Evolutionary conservation across 805 yeast genomes (phyloP).

Genomic region (Clavispora carvajalis): DNA sequence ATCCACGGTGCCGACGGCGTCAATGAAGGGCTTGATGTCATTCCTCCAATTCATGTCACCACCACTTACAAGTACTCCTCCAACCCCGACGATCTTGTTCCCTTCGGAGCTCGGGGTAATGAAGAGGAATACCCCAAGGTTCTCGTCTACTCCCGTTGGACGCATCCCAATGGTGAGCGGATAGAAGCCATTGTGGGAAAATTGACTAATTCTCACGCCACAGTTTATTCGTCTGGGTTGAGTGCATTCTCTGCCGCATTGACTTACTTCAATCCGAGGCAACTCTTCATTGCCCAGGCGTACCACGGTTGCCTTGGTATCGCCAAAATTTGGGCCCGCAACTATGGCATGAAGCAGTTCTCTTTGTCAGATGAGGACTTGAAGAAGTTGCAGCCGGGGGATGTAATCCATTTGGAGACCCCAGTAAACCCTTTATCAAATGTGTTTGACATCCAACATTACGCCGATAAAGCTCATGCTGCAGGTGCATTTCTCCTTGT

Average conservation of each 20-base stretch:
- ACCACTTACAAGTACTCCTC: constrained; percentile 69
- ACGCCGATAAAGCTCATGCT: constrained; percentile 67
- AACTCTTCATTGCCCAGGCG: constrained; percentile 68
- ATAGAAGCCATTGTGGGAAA: constrained; percentile 61
- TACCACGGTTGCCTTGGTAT: constrained; percentile 84
- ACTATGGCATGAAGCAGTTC: constrained; percentile 50
- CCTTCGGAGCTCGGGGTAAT: constrained; percentile 22
- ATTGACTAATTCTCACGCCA: constrained; percentile 59
- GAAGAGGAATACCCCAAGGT: constrained; percentile 8
- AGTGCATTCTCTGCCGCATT: constrained; percentile 76
- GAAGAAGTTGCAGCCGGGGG: constrained; percentile 57
- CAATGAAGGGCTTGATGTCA: constrained; percentile 58
- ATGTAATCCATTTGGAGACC: constrained; percentile 77
- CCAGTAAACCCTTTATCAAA: constrained; percentile 85
- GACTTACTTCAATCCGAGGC: constrained; percentile 66
- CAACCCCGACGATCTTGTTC: constrained; percentile 51
- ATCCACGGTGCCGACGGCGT: constrained; percentile 70
- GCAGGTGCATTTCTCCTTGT: constrained; percentile 69
- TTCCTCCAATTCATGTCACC: constrained; percentile 76
- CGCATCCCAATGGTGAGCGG: constrained; percentile 68
- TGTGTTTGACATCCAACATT: constrained; percentile 54
- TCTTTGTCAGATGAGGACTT: constrained; percentile 25
- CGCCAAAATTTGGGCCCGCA: constrained; percentile 55
- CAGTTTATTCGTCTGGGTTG: constrained; percentile 73
- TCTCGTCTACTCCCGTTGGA: constrained; percentile 56